These are phyloP conservation scores for Acrodontium crateriforme DNA, from an alignment of 2,329 filamentous ascomycete genomes.

Conservation along the genomic window DNA sequence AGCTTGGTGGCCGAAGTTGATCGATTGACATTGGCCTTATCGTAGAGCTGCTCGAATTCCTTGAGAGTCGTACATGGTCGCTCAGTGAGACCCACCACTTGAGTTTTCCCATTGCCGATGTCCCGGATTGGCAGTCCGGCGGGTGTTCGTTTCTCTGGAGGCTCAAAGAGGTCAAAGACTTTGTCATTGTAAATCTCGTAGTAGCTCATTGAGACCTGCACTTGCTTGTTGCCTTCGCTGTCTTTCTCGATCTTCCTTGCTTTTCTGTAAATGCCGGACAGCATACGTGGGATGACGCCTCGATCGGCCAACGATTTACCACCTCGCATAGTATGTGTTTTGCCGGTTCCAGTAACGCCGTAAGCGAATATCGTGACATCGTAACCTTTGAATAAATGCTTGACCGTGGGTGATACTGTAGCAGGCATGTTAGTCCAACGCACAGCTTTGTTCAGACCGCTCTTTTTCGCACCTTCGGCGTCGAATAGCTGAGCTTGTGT, in stretches of 20 bases:
- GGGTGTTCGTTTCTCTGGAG: slow-evolving; percentile 77
- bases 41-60: slow-evolving; percentile 75
- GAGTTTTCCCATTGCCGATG: slow-evolving; percentile 84
- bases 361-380: slow-evolving; percentile 97
- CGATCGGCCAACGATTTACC: slow-evolving; percentile 51
- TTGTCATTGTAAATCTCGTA: slow-evolving; percentile 91
- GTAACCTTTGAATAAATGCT: slow-evolving; percentile 91
- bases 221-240: slow-evolving; percentile 46
- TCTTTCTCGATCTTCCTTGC: slow-evolving; percentile 23
- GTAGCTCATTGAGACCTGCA: slow-evolving; percentile 78
- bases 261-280: slow-evolving; percentile 63
- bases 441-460: slow-evolving; percentile 2
- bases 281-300: slow-evolving; percentile 43
- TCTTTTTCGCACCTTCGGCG: slow-evolving; percentile 54
- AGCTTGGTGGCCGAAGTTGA: slow-evolving; percentile 92
- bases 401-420: slow-evolving; percentile 73
- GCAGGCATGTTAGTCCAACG: slow-evolving; percentile 6
- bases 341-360: slow-evolving; percentile 92
- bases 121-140: slow-evolving; percentile 75
- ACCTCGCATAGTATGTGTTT: slow-evolving; percentile 82
- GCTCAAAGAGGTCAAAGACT: slow-evolving; percentile 73
- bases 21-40: slow-evolving; percentile 73
- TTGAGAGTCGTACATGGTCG: slow-evolving; percentile 69
- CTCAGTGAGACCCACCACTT: slow-evolving; percentile 80
- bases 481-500: slow-evolving; percentile 82